A percentile compares a stretch with the other conserved stretches of the same genome.
Conservation (phyloP, 345 rosid genomes). For the Passiflora organensis region DNA sequence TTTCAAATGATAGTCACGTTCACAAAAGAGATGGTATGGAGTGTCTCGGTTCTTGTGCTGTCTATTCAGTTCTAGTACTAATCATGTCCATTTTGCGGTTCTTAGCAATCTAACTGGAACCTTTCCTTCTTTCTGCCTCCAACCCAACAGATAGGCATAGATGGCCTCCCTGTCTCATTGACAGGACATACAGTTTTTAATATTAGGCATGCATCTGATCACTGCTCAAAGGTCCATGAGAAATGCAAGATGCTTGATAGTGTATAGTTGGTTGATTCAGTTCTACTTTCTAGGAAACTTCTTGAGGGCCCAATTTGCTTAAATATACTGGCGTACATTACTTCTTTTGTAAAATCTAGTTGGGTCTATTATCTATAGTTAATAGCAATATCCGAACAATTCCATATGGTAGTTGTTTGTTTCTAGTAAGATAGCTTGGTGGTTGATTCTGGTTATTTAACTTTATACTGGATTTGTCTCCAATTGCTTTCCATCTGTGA, state of each 20-base stretch:
- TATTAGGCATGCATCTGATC: too few species aligned
- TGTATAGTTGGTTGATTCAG: too few species aligned
- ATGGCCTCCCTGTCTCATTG: neutral
- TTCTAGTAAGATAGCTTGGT: neutral
- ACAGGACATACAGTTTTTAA: neutral
- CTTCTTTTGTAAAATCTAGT: too few species aligned
- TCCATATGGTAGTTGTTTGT: neutral
- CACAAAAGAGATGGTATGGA: conserved; percentile 48
- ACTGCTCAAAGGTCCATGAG: too few species aligned
- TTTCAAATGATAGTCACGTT: conserved; percentile 41
- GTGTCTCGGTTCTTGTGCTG: neutral
- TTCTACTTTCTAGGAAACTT: too few species aligned
- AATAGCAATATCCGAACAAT: too few species aligned
- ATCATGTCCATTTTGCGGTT: neutral
- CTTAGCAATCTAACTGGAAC: neutral
- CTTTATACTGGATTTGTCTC: neutral
- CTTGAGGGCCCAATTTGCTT: too few species aligned
- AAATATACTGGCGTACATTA: too few species aligned
- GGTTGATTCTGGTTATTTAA: neutral
- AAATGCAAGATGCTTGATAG: too few species aligned
- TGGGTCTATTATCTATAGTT: too few species aligned
- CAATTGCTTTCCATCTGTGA: too few species aligned
- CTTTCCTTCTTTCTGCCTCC: neutral
- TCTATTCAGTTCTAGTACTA: neutral
- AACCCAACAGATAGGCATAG: neutral